Evolutionary conservation across 257 asterid species (phyloP).

Genomic region (Henckelia pumila): DNA sequence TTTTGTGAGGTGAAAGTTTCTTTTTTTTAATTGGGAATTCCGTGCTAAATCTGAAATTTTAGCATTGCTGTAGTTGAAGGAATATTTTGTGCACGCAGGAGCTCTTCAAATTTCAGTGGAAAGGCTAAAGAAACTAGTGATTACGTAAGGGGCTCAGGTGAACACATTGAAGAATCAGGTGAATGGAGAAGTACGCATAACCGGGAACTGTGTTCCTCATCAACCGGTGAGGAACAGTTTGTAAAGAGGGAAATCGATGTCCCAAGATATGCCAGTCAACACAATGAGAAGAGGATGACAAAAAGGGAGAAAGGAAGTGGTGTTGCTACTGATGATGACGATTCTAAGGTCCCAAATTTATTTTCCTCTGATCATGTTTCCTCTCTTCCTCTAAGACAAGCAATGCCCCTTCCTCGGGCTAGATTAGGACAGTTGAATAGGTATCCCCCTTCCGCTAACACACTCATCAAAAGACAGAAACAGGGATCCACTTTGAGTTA

Average conservation of each 20-base stretch:
- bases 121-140: constrained; percentile 37
- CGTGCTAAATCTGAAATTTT: neutral
- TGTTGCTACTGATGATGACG: constrained; percentile 24
- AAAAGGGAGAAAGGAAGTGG: constrained; percentile 41
- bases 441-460: constrained; percentile 32
- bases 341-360: constrained; percentile 26
- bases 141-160: constrained; percentile 22
- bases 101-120: constrained; percentile 30
- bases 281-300: constrained; percentile 29
- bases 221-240: constrained; percentile 30
- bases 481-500: constrained; percentile 46
- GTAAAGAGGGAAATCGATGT: constrained; percentile 27
- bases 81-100: constrained; percentile 42
- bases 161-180: constrained; percentile 36
- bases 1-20: neutral
- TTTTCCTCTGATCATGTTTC: constrained; percentile 33
- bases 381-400: constrained; percentile 37
- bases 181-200: constrained; percentile 63
- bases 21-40: neutral
- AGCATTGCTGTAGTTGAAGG: neutral
- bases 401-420: constrained; percentile 33
- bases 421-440: constrained; percentile 36
- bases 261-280: constrained; percentile 27
- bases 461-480: constrained; percentile 51
- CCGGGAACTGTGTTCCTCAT: constrained; percentile 29